A percentile compares a stretch with the other conserved stretches of the same genome.
Evolutionary conservation across 202 grass and related monocot genomes (phyloP).

Genomic region (Miscanthus sacchariflorus): DNA sequence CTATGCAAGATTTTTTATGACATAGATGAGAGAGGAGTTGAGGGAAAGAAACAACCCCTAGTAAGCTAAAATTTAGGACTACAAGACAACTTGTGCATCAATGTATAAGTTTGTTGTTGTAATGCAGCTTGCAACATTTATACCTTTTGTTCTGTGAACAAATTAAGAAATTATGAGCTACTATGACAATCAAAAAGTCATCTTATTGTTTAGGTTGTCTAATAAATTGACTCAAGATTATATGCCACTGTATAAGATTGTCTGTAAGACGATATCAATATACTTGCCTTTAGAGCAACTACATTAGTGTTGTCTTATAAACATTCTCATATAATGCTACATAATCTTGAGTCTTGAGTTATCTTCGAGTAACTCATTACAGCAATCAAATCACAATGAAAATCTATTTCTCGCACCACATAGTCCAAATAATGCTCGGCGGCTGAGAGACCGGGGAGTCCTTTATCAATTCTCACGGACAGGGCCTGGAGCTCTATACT

Average conservation of each 20-base stretch:
- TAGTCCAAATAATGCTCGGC: not conserved
- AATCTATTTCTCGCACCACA: not conserved
- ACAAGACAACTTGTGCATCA: too few species aligned
- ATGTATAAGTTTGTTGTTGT: too few species aligned
- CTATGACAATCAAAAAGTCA: not conserved
- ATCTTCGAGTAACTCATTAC: not conserved
- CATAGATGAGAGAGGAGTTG: too few species aligned
- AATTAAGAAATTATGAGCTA: too few species aligned
- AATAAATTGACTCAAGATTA: not conserved
- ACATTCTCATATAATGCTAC: not conserved
- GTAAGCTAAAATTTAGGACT: too few species aligned
- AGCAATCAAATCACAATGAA: not conserved
- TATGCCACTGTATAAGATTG: not conserved
- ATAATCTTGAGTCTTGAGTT: not conserved
- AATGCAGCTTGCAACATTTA: too few species aligned
- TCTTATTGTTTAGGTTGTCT: not conserved
- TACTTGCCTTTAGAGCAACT: too few species aligned
- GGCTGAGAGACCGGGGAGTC: not conserved
- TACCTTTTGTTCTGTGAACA: too few species aligned
- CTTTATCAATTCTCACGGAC: not conserved
- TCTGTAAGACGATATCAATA: too few species aligned
- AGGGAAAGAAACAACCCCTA: too few species aligned
- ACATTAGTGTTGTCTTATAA: not conserved
- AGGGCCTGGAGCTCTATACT: not conserved
- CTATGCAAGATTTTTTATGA: too few species aligned